These are phyloP conservation scores for Phaseolus lunatus DNA, from an alignment of 306 rosid species.

Conservation along the genomic window DNA sequence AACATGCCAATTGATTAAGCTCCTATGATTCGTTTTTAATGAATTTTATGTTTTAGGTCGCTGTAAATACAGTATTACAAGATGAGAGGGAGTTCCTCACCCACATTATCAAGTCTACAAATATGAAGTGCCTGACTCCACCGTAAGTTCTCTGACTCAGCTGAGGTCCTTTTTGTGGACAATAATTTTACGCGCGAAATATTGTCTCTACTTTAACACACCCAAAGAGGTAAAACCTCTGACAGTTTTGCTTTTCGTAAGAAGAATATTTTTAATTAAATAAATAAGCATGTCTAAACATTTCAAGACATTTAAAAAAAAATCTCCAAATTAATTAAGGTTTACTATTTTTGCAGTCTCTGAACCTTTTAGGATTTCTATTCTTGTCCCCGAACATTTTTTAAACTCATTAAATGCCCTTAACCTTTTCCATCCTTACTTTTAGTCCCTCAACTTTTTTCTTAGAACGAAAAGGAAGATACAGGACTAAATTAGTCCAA, in stretches of 20 bases:
- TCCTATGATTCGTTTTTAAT: slow-evolving; percentile 35
- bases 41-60: slow-evolving; percentile 64
- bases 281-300: no score
- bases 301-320: no score
- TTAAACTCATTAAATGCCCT: no score
- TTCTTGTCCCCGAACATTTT: no score
- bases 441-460: no score
- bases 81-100: slow-evolving; percentile 83
- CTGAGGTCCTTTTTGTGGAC: slow-evolving; percentile 26
- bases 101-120: slow-evolving; percentile 84
- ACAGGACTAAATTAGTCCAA: no score
- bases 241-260: not conserved
- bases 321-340: no score
- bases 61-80: slow-evolving; percentile 79
- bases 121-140: slow-evolving; percentile 94
- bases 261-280: no score
- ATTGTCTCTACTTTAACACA: not conserved
- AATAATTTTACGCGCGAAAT: slow-evolving; percentile 21
- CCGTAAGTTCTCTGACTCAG: slow-evolving; percentile 60
- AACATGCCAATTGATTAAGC: slow-evolving; percentile 3
- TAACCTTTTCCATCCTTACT: no score
- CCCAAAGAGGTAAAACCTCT: slow-evolving; percentile 13
- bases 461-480: no score
- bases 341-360: no score
- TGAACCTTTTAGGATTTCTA: no score